Evolutionary conservation across 148 eudicot species (phyloP).

Genomic region (Fallopia convolvulus): DNA sequence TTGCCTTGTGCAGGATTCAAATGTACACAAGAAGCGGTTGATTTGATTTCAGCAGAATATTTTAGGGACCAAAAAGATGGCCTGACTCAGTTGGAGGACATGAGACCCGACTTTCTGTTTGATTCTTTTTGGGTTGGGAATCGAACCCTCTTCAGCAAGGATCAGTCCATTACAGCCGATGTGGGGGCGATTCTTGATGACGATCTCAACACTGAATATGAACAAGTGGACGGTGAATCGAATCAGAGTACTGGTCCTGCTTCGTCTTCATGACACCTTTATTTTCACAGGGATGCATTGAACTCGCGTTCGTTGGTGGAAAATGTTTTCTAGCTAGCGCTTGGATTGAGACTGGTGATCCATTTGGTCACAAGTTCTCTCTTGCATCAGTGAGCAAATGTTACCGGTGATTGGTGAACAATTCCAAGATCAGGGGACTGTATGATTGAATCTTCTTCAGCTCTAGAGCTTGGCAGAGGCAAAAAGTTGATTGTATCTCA

Average conservation of each 20-base stretch:
- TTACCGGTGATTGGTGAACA: conserved; percentile 5
- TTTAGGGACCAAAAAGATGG: conserved; percentile 26
- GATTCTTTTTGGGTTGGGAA: conserved; percentile 45
- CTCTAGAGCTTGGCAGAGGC: conserved; percentile 4
- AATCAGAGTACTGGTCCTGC: conserved; percentile 15
- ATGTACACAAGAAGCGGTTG: conserved; percentile 29
- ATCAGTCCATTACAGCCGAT: conserved; percentile 30
- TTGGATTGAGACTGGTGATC: neutral
- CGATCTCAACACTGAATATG: conserved; percentile 36
- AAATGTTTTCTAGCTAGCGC: neutral
- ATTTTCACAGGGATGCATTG: neutral
- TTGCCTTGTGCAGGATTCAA: conserved; percentile 28
- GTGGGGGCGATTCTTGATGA: conserved; percentile 43
- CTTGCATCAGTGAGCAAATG: neutral
- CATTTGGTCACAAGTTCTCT: neutral
- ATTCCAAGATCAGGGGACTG: neutral
- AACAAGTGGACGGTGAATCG: conserved; percentile 23
- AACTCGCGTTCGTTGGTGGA: neutral
- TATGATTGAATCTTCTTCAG: neutral
- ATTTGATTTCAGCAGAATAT: conserved; percentile 20
- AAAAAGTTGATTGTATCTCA: neutral
- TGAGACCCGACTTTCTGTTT: conserved; percentile 57
- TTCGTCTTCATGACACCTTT: conserved; percentile 20
- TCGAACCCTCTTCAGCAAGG: conserved; percentile 19
- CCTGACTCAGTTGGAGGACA: conserved; percentile 25